Evolutionary conservation across 345 rosid genomes (phyloP).

Genomic region (Eucalyptus victrix): DNA sequence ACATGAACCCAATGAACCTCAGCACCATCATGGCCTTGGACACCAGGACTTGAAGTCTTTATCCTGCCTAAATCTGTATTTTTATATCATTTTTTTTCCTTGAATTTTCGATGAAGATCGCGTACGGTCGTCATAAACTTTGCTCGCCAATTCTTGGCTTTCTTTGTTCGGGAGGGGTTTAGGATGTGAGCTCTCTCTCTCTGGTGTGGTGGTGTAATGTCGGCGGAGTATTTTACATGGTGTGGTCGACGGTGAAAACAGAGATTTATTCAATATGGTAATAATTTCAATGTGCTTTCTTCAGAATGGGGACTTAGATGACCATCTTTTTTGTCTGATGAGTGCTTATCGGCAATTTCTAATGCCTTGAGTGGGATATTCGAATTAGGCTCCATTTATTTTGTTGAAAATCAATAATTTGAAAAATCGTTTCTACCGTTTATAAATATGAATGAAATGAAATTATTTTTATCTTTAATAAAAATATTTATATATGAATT

Average conservation of each 20-base stretch:
- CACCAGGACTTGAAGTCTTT: neutral
- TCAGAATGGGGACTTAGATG: neutral
- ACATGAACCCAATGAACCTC: slow-evolving; percentile 89
- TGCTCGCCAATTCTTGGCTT: neutral
- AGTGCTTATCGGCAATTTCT: neutral
- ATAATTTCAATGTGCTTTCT: neutral
- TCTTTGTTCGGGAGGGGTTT: neutral
- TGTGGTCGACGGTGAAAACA: neutral
- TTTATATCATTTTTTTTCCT: neutral
- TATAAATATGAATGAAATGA: neutral
- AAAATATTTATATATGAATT: neutral
- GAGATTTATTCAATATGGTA: neutral
- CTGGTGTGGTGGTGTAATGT: neutral
- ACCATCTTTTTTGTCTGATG: neutral
- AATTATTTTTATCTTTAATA: neutral
- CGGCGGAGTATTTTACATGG: neutral
- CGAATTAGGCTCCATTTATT: neutral
- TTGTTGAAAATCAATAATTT: neutral
- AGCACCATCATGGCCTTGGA: slow-evolving; percentile 61
- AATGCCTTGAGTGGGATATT: neutral
- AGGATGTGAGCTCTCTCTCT: neutral
- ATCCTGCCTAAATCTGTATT: neutral
- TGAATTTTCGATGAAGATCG: neutral
- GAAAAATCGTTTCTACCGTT: neutral
- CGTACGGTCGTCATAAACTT: neutral